Conservation (phyloP, 805 yeast species). For the Huiozyma naganishii region DNA sequence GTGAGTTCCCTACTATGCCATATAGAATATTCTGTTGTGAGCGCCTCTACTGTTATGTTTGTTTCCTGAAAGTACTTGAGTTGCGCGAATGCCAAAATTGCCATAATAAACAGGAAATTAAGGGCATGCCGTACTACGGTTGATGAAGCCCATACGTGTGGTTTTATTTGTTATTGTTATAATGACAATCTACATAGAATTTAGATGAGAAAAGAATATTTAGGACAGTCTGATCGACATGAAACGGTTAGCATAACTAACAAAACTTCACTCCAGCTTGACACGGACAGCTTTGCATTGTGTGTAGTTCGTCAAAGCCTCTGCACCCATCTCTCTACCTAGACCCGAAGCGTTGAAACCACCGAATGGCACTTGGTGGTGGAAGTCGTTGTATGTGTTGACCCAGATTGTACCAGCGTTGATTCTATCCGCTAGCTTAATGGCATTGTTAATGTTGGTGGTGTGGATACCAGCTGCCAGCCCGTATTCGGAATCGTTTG, state of each 20-base stretch:
- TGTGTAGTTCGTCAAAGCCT: slow-evolving; percentile 72
- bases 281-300: slow-evolving; percentile 64
- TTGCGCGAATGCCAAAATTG: slow-evolving; percentile 1
- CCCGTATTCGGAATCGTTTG: slow-evolving; percentile 72
- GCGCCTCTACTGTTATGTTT: slow-evolving; percentile 3
- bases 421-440: slow-evolving; percentile 52
- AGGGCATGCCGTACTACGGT: slow-evolving; percentile 1
- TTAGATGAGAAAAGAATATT: neutral
- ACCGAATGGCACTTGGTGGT: slow-evolving; percentile 81
- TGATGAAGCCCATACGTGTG: neutral
- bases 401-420: slow-evolving; percentile 79
- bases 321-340: slow-evolving; percentile 85
- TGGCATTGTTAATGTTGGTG: slow-evolving; percentile 50
- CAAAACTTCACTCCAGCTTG: neutral
- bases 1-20: slow-evolving; percentile 3
- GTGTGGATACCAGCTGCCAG: slow-evolving; percentile 86
- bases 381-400: slow-evolving; percentile 78
- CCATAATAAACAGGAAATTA: neutral
- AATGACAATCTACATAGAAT: neutral
- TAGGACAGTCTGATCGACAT: neutral
- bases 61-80: slow-evolving; percentile 2
- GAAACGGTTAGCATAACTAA: neutral
- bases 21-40: slow-evolving; percentile 3
- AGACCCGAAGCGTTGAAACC: slow-evolving; percentile 82
- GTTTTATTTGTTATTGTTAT: neutral